A percentile compares a stretch with the other conserved stretches of the same genome.
Conservation (phyloP, 371 early-diverging fungal genomes). For the Mucor plumbeus region DNA sequence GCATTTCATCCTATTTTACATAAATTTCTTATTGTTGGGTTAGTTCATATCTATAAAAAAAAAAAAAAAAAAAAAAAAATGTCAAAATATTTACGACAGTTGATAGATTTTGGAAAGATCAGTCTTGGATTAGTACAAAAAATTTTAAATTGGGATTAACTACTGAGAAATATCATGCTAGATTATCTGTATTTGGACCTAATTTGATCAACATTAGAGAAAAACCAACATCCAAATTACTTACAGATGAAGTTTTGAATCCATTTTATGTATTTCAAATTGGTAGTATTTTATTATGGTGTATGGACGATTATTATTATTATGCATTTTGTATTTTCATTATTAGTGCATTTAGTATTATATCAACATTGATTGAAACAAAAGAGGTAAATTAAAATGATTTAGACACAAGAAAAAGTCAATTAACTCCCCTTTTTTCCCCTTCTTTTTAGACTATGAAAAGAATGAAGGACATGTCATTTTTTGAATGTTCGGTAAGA, state of each 20-base stretch:
- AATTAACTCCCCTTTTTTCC: background rate
- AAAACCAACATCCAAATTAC: constrained; percentile 73
- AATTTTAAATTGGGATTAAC: constrained; percentile 62
- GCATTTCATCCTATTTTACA: constrained; percentile 81
- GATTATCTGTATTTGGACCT: constrained; percentile 80
- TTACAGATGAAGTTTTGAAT: constrained; percentile 85
- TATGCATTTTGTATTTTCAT: constrained; percentile 94
- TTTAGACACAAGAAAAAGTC: background rate
- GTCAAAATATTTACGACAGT: no score
- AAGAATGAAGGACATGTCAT: constrained; percentile 86
- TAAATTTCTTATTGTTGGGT: constrained; percentile 73
- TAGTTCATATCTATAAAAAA: background rate
- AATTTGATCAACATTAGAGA: constrained; percentile 86
- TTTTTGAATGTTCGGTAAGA: constrained; percentile 80
- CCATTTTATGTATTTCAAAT: constrained; percentile 97
- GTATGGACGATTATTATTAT: constrained; percentile 92
- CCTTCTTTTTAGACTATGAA: constrained; percentile 59
- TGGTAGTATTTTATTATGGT: constrained; percentile 90
- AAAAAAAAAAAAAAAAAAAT: no score
- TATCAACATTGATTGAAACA: constrained; percentile 85
- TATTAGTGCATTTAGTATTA: constrained; percentile 78
- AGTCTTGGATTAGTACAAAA: constrained; percentile 62
- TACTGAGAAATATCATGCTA: constrained; percentile 59
- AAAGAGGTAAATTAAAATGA: constrained; percentile 57
- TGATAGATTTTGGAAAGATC: constrained; percentile 77